Conservation (phyloP, 352 stramenopile species). For the Phytopythium aichiense region DNA sequence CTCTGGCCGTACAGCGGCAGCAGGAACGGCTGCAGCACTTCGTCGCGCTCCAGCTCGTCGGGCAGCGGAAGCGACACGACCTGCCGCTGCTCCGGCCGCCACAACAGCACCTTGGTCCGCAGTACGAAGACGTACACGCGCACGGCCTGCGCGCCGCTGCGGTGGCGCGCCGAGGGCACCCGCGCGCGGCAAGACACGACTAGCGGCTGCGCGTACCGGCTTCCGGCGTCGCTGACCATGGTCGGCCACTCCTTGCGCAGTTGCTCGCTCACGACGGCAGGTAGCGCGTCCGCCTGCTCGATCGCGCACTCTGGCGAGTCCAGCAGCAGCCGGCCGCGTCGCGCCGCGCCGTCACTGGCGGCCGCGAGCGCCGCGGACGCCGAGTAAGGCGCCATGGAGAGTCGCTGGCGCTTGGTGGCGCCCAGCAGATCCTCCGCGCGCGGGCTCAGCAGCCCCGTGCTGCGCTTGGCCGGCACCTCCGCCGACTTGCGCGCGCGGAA, state of each 20-base stretch:
- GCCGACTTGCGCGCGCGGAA: conserved; percentile 68
- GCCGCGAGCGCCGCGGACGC: conserved; percentile 8
- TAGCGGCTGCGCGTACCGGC: conserved; percentile 12
- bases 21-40: conserved; percentile 59
- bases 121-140: conserved; percentile 56
- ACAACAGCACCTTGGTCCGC: conserved; percentile 59
- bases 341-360: conserved; percentile 4
- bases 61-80: conserved; percentile 49
- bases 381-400: conserved; percentile 15
- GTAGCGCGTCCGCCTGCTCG: conserved; percentile 36
- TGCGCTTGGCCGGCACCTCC: conserved; percentile 63
- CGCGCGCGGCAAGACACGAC: conserved; percentile 34
- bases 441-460: conserved; percentile 34
- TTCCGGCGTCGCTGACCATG: conserved; percentile 9
- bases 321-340: conserved; percentile 27
- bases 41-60: conserved; percentile 44
- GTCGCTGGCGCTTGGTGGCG: conserved; percentile 59
- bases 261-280: conserved; percentile 38
- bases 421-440: conserved; percentile 26
- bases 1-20: conserved; percentile 59
- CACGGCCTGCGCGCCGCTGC: conserved; percentile 45
- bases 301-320: conserved; percentile 57
- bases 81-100: conserved; percentile 47
- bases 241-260: conserved; percentile 36
- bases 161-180: conserved; percentile 38